Conservation (phyloP, 2,329 filamentous ascomycete species). For the Apiospora arundinis region DNA sequence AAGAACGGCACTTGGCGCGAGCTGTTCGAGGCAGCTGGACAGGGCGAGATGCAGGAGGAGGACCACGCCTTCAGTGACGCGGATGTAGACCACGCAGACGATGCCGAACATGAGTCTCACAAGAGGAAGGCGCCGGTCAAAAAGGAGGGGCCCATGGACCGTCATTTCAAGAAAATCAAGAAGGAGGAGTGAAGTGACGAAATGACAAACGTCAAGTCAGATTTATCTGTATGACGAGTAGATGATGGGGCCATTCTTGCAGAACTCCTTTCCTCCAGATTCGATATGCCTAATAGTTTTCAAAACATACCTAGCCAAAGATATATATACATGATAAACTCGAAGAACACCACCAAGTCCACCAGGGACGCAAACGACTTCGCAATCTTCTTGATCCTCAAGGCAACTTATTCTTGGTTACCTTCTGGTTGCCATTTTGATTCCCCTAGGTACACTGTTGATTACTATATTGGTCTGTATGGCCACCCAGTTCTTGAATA, state of each 20-base stretch:
- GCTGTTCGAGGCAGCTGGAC: constrained; percentile 49
- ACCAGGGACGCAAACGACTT: not conserved
- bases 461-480: no score
- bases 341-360: not conserved
- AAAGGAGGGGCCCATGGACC: constrained; percentile 25
- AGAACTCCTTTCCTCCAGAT: not conserved
- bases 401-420: no score
- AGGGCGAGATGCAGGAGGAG: constrained; percentile 46
- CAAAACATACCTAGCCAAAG: no score
- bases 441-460: no score
- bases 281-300: no score
- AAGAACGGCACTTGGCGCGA: constrained; percentile 63
- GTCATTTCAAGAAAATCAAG: constrained; percentile 21
- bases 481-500: no score
- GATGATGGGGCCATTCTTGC: not conserved
- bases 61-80: constrained; percentile 38
- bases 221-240: not conserved
- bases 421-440: no score
- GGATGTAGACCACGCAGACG: constrained; percentile 39
- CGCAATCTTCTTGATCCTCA: not conserved
- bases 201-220: not conserved
- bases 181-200: not conserved
- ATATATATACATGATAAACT: not conserved
- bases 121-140: constrained; percentile 40
- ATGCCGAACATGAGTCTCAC: constrained; percentile 30